phyloP scores from a whole-genome alignment of 176 grass and related monocot species.

The Coix lacrymajobi region DNA sequence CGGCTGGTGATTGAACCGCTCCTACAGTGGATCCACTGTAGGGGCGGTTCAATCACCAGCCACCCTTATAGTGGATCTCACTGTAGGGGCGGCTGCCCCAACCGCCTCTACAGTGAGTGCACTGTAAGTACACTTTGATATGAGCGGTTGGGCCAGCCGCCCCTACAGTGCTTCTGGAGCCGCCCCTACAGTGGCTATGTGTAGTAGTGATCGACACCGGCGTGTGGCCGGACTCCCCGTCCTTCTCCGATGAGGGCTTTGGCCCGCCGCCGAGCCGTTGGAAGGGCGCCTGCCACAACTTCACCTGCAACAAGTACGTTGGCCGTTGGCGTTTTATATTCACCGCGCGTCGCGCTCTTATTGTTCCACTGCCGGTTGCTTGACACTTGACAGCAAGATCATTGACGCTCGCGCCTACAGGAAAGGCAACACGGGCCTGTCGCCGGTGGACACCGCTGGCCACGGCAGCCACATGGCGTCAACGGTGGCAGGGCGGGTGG shows the following conservation, averaged over 20 bases:
- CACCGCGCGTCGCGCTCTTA: background rate
- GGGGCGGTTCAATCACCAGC: no score
- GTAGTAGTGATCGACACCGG: slow-evolving; percentile 37
- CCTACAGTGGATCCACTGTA: no score
- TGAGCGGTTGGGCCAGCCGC: no score
- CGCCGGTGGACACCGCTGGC: background rate
- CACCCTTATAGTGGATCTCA: no score
- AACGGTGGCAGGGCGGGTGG: background rate
- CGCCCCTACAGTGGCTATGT: no score
- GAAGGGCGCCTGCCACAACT: slow-evolving; percentile 17
- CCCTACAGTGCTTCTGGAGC: no score
- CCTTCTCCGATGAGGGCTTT: slow-evolving; percentile 33
- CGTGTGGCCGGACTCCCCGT: slow-evolving; percentile 31
- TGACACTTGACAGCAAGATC: background rate
- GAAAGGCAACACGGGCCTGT: background rate
- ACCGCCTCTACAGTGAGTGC: no score
- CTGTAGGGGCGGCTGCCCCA: no score
- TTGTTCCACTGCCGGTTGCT: background rate
- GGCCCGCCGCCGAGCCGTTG: slow-evolving; percentile 25
- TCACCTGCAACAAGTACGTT: slow-evolving; percentile 4
- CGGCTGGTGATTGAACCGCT: no score
- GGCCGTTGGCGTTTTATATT: background rate
- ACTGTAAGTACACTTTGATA: no score
- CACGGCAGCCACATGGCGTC: slow-evolving; percentile 37
- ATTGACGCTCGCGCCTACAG: background rate